Evolutionary conservation across 2,329 filamentous ascomycete species (phyloP), one percentile per base, ranked within the genome.

Genomic region (Arthrobotrys iridis): DNA sequence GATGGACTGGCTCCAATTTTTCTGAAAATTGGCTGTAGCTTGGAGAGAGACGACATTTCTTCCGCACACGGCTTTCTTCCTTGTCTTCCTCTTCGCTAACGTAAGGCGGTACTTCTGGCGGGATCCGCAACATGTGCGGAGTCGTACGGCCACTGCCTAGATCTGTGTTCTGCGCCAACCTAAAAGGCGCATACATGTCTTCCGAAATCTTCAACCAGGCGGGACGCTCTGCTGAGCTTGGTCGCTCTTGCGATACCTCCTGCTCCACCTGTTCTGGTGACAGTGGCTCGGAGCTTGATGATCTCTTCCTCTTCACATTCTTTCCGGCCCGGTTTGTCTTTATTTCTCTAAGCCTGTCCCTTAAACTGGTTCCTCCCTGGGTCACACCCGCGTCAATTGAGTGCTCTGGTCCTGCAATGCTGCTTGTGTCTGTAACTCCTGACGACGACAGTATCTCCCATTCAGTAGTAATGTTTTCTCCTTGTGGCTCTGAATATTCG

Each of bases 111-210:
- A 15, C 11, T 30, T 48, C 45, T 5, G 45, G 45, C 6, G 45
- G 45, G 22, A 48, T 48, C 22, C 43, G 43, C 43, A 48, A 28
- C 43, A 48, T 48, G 45, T 48, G 45, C 24, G 45, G 45, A 10
- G 45, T 48, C 22, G 45, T 28, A 28, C 45, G 45, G 4, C 45
- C 45, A 48, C 45, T 48, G 4, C 28, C 45, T 28, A 13, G 13
- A 13, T 13, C 45, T n/a, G 22, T 30, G 4, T 48, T 30, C 15
- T 24, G 20, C n/a, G n/a, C n/a, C n/a, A n/a, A n/a, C 7, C 22
- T 48, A 10, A 48, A 1, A 48, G 43, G 43, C 4, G 20, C 43
- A 48, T 48, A 48, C 43, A 48, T 48, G 22, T 20, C 43, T 26
- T 48, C 43, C 11, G 43, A 48, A 48, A 48, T 26, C 3, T 13